phyloP scores from a whole-genome alignment of 2,329 filamentous ascomycete genomes.

The Xylaria sp. region DNA sequence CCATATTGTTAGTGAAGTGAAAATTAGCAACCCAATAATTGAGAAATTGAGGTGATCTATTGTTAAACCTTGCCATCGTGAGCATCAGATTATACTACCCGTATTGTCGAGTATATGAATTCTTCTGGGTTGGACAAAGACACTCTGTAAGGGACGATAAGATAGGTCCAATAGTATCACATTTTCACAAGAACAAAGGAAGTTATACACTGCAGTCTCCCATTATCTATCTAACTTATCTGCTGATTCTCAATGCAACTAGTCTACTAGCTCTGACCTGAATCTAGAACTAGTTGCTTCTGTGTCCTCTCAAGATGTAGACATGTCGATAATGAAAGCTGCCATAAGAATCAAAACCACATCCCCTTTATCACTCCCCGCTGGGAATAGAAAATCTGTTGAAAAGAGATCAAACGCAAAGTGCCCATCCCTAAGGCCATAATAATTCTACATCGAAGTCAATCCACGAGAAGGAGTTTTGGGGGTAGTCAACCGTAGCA shows the following conservation, averaged over 20 bases:
- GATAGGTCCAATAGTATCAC: constrained; percentile 6
- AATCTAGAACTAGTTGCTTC: neutral
- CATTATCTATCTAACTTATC: constrained; percentile 31
- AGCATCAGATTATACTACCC: too few relatives aligned
- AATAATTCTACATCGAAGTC: neutral
- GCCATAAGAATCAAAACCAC: constrained; percentile 8
- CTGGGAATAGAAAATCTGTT: too few relatives aligned
- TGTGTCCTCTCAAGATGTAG: neutral
- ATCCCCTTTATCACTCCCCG: too few relatives aligned
- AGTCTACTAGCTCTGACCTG: neutral
- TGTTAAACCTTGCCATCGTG: too few relatives aligned
- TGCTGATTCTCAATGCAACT: neutral
- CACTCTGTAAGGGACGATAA: too few relatives aligned
- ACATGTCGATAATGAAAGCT: constrained; percentile 10
- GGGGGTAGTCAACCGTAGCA: neutral
- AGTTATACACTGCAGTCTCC: constrained; percentile 29
- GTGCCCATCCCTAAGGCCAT: neutral
- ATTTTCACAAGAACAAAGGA: neutral
- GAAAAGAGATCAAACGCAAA: neutral
- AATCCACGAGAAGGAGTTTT: constrained; percentile 9
- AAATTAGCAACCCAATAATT: too few relatives aligned
- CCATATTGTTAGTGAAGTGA: too few relatives aligned
- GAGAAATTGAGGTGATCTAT: too few relatives aligned
- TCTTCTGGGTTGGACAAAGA: neutral
- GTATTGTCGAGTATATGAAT: neutral